Conservation (phyloP, 108 stramenopile species). For the Cyclotella baltica region DNA sequence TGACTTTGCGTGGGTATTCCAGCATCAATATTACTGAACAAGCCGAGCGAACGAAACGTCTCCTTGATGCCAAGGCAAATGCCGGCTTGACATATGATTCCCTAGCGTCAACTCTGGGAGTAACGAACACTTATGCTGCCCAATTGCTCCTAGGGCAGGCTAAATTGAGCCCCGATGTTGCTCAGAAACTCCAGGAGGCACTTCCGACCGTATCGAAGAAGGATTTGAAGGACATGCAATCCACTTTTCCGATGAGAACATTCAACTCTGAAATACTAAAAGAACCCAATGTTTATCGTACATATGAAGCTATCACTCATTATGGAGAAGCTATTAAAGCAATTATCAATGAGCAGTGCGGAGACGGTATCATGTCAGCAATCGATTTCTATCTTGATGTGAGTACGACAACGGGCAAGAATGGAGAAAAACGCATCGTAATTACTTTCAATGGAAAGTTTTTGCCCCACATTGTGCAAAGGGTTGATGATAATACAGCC, state of each 20-base stretch:
- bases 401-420: constrained; percentile 66
- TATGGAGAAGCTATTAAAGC: constrained; percentile 76
- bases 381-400: constrained; percentile 83
- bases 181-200: constrained; percentile 59
- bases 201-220: constrained; percentile 47
- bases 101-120: constrained; percentile 59
- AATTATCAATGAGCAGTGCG: constrained; percentile 78
- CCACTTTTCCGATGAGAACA: constrained; percentile 56
- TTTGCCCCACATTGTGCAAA: constrained; percentile 74
- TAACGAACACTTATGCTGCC: constrained; percentile 81
- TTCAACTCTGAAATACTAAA: constrained; percentile 69
- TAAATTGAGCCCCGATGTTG: constrained; percentile 59
- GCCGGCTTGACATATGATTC: constrained; percentile 66
- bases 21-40: constrained; percentile 37
- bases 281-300: constrained; percentile 79
- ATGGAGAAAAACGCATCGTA: constrained; percentile 80
- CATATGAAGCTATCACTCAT: constrained; percentile 75
- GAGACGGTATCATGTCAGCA: constrained; percentile 84
- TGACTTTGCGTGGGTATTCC: constrained; percentile 10
- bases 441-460: constrained; percentile 89
- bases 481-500: constrained; percentile 59
- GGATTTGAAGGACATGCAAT: constrained; percentile 68
- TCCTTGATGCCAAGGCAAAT: constrained; percentile 53
- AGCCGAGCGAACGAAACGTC: constrained; percentile 63
- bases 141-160: constrained; percentile 77